Evolutionary conservation across 129 eudicot genomes (phyloP).

Genomic region (Rutidosis leptorrhynchoides): DNA sequence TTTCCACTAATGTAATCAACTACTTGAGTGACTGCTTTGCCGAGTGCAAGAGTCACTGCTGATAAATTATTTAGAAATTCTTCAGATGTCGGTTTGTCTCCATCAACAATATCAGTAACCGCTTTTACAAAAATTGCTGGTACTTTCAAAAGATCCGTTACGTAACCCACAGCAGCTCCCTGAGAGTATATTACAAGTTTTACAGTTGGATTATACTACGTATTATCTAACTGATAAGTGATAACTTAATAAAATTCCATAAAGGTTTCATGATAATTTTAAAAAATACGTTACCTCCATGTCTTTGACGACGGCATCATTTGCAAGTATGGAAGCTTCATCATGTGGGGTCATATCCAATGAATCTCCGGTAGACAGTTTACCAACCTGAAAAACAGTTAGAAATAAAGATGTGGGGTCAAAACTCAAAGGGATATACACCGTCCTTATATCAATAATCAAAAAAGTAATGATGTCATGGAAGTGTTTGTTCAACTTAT

Average conservation of each 20-base stretch:
- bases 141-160: slow-evolving; percentile 74
- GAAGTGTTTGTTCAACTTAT: neutral
- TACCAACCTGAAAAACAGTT: slow-evolving; percentile 52
- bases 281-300: slow-evolving; percentile 69
- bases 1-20: slow-evolving; percentile 81
- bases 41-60: slow-evolving; percentile 74
- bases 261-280: neutral
- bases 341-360: slow-evolving; percentile 86
- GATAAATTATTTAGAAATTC: slow-evolving; percentile 77
- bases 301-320: slow-evolving; percentile 88
- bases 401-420: neutral
- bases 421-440: neutral
- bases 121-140: slow-evolving; percentile 81
- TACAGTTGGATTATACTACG: neutral
- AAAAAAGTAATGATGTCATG: neutral
- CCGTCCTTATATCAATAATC: neutral
- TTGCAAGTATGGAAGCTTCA: slow-evolving; percentile 69
- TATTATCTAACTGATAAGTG: neutral
- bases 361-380: slow-evolving; percentile 90
- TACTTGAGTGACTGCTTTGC: slow-evolving; percentile 51
- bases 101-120: slow-evolving; percentile 92
- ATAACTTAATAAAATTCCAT: neutral
- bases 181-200: slow-evolving; percentile 19
- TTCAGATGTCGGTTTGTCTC: slow-evolving; percentile 87
- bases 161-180: slow-evolving; percentile 97